Evolutionary conservation across 2,329 filamentous ascomycete genomes (phyloP), one percentile per base, ranked within the genome.

Genomic region (Lasiodiplodia citricola): DNA sequence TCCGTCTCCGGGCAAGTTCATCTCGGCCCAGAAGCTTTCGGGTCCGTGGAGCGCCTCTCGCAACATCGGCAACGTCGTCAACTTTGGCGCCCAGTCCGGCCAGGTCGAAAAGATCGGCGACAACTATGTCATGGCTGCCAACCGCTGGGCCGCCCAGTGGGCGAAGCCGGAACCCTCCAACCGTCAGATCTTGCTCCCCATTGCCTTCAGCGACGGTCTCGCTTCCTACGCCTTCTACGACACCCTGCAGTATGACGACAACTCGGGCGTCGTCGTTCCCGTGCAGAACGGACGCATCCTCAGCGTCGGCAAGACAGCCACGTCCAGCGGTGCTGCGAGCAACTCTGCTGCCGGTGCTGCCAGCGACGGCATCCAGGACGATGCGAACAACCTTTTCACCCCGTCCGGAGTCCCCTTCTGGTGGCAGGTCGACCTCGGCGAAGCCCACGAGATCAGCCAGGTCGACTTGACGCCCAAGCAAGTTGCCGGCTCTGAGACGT

Each of bases 71-170:
- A 73, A 72, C 38, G 70, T 68, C 4, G 70, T 65, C 14, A 73
- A 70, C 7, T 73, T 70, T 21, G 66, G 68, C 21, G 66, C 71
- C 2, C 72, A 73, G 51, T 72, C 70, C 7, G 72, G 72, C 16
- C 67, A 57, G 21, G 66, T 73, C n/a, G 69, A 57, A 2, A 41
- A 44, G 13, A 41, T 68, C 38, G 66, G 66, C 11, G 50, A 63
- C 28, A 62, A 11, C 13, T 62, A 68, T 28, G 41, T 68, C 55
- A 73, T 73, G 72, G 62, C 62, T 3, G 66, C 70, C 1, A 65
- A 73, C 38, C 63, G 70, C 14, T 73, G 71, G 72, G 64, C 64
- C 3, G 55, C n/a, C 21, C 71, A 72, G 28, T 73, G 72, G 72
- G 67, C 69, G 8, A 69, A 66, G 3, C 68, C 67, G n/a, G 72